Evolutionary conservation across 2,329 filamentous ascomycete genomes (phyloP).

Genomic region (Exophiala oligosperma): DNA sequence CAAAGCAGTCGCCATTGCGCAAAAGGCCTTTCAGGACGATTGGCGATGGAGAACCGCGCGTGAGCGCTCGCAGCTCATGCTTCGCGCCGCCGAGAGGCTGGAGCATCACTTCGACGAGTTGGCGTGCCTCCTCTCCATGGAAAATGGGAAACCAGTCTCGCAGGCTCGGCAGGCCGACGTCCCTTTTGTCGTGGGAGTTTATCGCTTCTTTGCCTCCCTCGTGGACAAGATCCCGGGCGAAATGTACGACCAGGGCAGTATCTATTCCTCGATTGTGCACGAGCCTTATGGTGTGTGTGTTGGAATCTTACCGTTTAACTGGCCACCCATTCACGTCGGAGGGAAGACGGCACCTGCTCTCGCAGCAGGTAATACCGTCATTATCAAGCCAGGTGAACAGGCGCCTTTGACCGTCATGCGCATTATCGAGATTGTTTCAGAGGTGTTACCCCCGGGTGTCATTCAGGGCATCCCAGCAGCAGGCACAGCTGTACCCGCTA

Average conservation of each 20-base stretch:
- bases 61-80: slow-evolving; percentile 5
- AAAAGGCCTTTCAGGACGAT: slow-evolving; percentile 11
- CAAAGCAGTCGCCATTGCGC: too few relatives aligned
- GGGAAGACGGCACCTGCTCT: slow-evolving; percentile 36
- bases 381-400: slow-evolving; percentile 37
- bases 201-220: slow-evolving; percentile 29
- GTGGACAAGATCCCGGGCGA: slow-evolving; percentile 21
- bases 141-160: slow-evolving; percentile 31
- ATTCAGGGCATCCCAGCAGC: slow-evolving; percentile 48
- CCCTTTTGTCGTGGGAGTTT: slow-evolving; percentile 23
- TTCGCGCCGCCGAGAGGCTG: slow-evolving; percentile 11
- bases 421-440: slow-evolving; percentile 33
- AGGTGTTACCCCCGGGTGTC: slow-evolving; percentile 35
- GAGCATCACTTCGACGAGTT: slow-evolving; percentile 25
- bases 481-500: slow-evolving; percentile 61
- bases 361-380: slow-evolving; percentile 39
- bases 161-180: slow-evolving; percentile 26
- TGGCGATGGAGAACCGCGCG: slow-evolving; percentile 13
- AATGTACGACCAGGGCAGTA: slow-evolving; percentile 14
- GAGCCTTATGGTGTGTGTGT: slow-evolving; percentile 32
- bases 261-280: slow-evolving; percentile 10
- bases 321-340: slow-evolving; percentile 47
- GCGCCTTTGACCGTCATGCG: slow-evolving; percentile 36
- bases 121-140: slow-evolving; percentile 27
- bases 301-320: slow-evolving; percentile 61